phyloP scores from a whole-genome alignment of 2,329 filamentous ascomycete species.

The Cladosporium sp. region DNA sequence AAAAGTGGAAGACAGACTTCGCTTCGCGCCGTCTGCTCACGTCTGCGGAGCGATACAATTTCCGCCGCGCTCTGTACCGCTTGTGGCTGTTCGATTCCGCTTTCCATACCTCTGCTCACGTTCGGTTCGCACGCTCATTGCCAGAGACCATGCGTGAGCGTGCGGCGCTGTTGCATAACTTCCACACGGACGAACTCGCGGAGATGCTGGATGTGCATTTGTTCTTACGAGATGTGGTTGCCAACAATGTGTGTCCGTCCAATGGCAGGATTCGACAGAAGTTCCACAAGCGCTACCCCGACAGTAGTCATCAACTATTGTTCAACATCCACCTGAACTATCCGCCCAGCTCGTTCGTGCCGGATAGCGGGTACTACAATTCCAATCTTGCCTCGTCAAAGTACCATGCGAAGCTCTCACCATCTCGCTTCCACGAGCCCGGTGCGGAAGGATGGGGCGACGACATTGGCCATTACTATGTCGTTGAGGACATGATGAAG shows the following conservation, averaged over 20 bases:
- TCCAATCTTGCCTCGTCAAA: conserved; percentile 37
- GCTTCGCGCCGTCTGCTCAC: conserved; percentile 56
- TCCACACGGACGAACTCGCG: conserved; percentile 55
- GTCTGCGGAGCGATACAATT: conserved; percentile 48
- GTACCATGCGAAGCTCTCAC: conserved; percentile 49
- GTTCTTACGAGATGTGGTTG: conserved; percentile 57
- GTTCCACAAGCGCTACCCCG: conserved; percentile 57
- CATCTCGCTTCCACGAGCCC: conserved; percentile 51
- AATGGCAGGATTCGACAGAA: conserved; percentile 61
- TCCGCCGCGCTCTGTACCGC: conserved; percentile 60
- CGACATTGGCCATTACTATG: conserved; percentile 63
- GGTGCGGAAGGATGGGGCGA: conserved; percentile 65
- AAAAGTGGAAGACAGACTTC: conserved; percentile 62
- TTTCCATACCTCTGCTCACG: conserved; percentile 55
- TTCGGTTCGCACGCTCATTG: conserved; percentile 52
- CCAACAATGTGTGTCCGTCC: conserved; percentile 60
- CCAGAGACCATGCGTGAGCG: conserved; percentile 52
- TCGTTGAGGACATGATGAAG: conserved; percentile 66
- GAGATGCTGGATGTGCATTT: conserved; percentile 60
- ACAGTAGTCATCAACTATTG: conserved; percentile 50
- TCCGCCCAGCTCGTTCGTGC: conserved; percentile 34
- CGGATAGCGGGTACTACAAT: conserved; percentile 42
- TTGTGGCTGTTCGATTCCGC: conserved; percentile 61
- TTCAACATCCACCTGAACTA: conserved; percentile 47
- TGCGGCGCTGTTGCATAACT: conserved; percentile 59